Evolutionary conservation across 805 yeast genomes (phyloP), one percentile per base, ranked within the genome.

Genomic region (Diddensiella santjacobensis): DNA sequence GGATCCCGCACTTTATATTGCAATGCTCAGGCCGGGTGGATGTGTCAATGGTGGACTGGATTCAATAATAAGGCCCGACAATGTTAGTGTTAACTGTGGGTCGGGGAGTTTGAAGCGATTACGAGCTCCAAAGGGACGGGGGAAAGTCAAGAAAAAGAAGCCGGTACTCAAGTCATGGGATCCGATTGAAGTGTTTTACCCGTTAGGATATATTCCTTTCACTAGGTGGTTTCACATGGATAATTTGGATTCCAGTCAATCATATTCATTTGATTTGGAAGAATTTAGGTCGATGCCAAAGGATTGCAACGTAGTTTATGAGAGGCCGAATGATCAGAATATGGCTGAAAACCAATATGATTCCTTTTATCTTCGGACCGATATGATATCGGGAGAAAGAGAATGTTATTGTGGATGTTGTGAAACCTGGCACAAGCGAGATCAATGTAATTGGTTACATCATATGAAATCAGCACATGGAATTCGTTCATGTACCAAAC

Each of bases 401-500:
- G 55, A 54, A 26, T 51, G 53, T 35, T 54, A 52, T 37, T 54
- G 57, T 29, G 57, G 57, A 23, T 49, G 51, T 39, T 54, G 57
- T 31, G 39, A 43, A 23, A 43, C 46, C 3, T 54, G 57, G 57
- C 56, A 52, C 36, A 51, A 51, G 37, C 49, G 57, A 4, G 57
- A 54, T 22, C 55, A 54, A 36, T 52, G 57, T 39, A 54, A 54
- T 24, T 54, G 52, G 52, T 45, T 54, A 13, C 57, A 54, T 30
- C 57, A 54, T 47, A 54, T 54, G 57, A 54, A 52, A 29, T 52
- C 56, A 20, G 55, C 50, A 4, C 57, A 54, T 42, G 57, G 57
- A 2, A 52, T 54, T 29, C 49, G 57, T 10, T 54, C 57, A 11
- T 42, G 53, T 33, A 54, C 57, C 2, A 54, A 49, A 43, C 55